phyloP scores from a whole-genome alignment of 129 eudicot genomes.

The Logfia minima region DNA sequence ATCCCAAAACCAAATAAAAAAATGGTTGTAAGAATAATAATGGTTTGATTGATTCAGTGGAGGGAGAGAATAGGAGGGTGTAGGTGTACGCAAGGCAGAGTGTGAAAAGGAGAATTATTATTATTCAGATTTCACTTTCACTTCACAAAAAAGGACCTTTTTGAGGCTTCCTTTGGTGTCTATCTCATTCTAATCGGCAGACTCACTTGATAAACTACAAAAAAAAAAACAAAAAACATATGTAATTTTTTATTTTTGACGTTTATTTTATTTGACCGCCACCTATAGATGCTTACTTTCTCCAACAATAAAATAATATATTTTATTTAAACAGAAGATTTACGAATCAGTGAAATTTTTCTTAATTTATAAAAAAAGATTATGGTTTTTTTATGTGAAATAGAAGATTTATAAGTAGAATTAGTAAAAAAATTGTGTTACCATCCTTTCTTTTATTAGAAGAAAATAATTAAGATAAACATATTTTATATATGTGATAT shows the following conservation, averaged over 20 bases:
- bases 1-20: neutral
- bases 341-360: too few relatives aligned
- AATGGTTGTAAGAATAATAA: conserved; percentile 4
- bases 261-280: conserved; percentile 29
- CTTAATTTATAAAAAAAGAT: too few relatives aligned
- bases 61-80: conserved; percentile 20
- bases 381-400: too few relatives aligned
- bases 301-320: neutral
- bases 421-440: too few relatives aligned
- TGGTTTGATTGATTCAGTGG: conserved; percentile 22
- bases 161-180: conserved; percentile 17
- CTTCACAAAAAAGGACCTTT: neutral
- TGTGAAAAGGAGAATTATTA: conserved; percentile 36
- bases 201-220: conserved; percentile 14
- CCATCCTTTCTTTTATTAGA: too few relatives aligned
- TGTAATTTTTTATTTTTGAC: neutral
- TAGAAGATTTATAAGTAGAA: too few relatives aligned
- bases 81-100: conserved; percentile 36
- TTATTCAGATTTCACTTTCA: conserved; percentile 17
- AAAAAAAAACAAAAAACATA: conserved; percentile 19
- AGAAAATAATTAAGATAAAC: too few relatives aligned
- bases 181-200: conserved; percentile 24
- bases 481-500: too few relatives aligned
- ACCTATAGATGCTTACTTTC: conserved; percentile 15
- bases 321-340: too few relatives aligned